Percentiles rank a stretch among this genome's conserved stretches.
Conservation (phyloP, 805 yeast genomes). For the Pichia paraexigua region DNA sequence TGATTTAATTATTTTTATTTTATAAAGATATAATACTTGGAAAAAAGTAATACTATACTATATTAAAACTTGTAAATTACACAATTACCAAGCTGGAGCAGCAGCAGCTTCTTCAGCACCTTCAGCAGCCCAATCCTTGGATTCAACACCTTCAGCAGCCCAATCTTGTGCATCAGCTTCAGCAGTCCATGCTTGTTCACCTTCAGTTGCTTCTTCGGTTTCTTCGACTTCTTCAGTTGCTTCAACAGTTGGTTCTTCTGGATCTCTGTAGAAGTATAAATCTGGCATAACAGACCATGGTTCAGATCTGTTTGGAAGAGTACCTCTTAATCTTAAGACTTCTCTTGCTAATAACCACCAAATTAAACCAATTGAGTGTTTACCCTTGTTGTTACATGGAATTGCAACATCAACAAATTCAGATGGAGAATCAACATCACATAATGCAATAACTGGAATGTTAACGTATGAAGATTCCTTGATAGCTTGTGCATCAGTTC, state of each 20-base stretch:
- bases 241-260: constrained; percentile 93
- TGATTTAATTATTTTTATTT: constrained; percentile 12
- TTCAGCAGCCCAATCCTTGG: constrained; percentile 36
- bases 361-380: constrained; percentile 98
- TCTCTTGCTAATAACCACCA: constrained; percentile 99
- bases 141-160: constrained; percentile 56
- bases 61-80: constrained; percentile 13
- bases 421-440: constrained; percentile 98
- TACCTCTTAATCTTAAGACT: constrained; percentile 98
- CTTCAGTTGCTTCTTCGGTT: constrained; percentile 58
- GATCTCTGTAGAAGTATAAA: constrained; percentile 99
- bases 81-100: constrained; percentile 28
- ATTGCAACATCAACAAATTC: constrained; percentile 99
- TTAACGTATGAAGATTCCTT: constrained; percentile 99
- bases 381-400: constrained; percentile 99
- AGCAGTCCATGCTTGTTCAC: constrained; percentile 42
- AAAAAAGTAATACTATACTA: constrained; percentile 6
- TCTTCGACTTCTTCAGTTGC: constrained; percentile 54
- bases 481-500: constrained; percentile 99
- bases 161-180: constrained; percentile 43
- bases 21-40: constrained; percentile 8
- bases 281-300: constrained; percentile 99
- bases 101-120: constrained; percentile 19
- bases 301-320: constrained; percentile 90
- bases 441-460: constrained; percentile 99